Evolutionary conservation across 2,329 filamentous ascomycete species (phyloP), one percentile per base, ranked within the genome.

Genomic region (Trematosphaeria pertusa): DNA sequence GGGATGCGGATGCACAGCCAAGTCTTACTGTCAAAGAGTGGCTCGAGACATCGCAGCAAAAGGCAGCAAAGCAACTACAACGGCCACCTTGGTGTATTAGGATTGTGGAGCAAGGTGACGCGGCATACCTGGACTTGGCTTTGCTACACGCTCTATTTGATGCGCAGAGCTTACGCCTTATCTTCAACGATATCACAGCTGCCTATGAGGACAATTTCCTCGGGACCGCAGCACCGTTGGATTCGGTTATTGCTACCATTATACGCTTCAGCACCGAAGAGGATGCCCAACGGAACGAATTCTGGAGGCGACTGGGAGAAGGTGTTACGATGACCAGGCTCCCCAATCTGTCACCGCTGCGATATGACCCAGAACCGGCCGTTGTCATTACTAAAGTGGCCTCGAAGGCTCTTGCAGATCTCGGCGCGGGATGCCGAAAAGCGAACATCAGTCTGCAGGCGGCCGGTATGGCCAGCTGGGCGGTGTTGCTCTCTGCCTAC

Each of bases 71-170:
- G 1, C 64, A 75, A 8, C 64, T 88, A 3, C 74, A 84, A 32
- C 52, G 66, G 0, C 84, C 85, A 0, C 82, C 84, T 0, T 95
- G 90, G 90, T 73, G 74, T 10, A 68, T 89, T 15, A 72, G 74
- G 0, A 37, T 91, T 1, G 63, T 79, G 0, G 55, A 75, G 2
- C 34, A 50, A 0, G 43, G 61, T 0, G 38, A 51, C 0, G 32
- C 45, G 0, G 33, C 36, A 3, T 56, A 62, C 4, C 64, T 84
- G 31, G 71, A 79, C 34, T 62, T 86, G 15, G 81, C 78, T 8
- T 78, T 91, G 2, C 87, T 95, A 53, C 92, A 97, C 72, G 88
- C 89, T 0, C 75, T 97, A 0, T 97, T 95, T 56, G 92, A 97
- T 73, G 92, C 91, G 0, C 79, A 84, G 31, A 91, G 90, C 7